Conservation (phyloP, 176 grass and related monocot genomes). For the Chrysopogon serrulatus region DNA sequence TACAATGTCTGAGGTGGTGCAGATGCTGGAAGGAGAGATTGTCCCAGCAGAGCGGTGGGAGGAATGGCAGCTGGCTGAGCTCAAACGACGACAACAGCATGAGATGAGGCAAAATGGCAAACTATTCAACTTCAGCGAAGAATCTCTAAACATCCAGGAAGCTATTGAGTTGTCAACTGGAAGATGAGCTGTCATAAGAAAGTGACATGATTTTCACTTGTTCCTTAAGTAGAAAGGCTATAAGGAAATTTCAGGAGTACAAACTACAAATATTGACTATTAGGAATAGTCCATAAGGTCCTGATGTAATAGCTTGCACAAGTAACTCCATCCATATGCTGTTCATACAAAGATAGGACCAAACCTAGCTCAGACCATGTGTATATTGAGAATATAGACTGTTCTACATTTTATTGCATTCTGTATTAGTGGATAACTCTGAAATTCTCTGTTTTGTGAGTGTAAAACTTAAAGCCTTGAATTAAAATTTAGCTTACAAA, state of each 20-base stretch:
- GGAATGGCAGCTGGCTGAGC: constrained; percentile 62
- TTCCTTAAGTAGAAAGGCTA: constrained; percentile 3
- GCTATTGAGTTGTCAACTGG: constrained; percentile 65
- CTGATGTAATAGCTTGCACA: not conserved
- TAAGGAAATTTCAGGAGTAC: constrained; percentile 12
- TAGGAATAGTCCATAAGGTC: constrained; percentile 11
- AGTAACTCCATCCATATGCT: not conserved
- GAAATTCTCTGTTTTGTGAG: not conserved
- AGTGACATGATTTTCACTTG: too few relatives aligned
- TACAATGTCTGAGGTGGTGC: constrained; percentile 76
- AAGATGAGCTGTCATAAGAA: constrained; percentile 55
- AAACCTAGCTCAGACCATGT: not conserved
- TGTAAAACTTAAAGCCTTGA: not conserved
- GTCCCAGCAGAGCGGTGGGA: constrained; percentile 53
- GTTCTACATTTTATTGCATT: not conserved
- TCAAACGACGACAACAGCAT: constrained; percentile 38
- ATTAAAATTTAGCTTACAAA: not conserved
- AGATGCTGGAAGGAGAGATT: constrained; percentile 73
- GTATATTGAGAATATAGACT: not conserved
- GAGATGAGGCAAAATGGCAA: constrained; percentile 51
- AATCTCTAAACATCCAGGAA: constrained; percentile 51
- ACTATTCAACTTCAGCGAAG: constrained; percentile 58
- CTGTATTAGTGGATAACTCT: not conserved
- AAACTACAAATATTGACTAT: not conserved
- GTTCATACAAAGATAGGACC: not conserved